A percentile compares a stretch with the other conserved stretches of the same genome.
Evolutionary conservation across 2,329 filamentous ascomycete genomes (phyloP).

Genomic region (Zymoseptoria crescenta): DNA sequence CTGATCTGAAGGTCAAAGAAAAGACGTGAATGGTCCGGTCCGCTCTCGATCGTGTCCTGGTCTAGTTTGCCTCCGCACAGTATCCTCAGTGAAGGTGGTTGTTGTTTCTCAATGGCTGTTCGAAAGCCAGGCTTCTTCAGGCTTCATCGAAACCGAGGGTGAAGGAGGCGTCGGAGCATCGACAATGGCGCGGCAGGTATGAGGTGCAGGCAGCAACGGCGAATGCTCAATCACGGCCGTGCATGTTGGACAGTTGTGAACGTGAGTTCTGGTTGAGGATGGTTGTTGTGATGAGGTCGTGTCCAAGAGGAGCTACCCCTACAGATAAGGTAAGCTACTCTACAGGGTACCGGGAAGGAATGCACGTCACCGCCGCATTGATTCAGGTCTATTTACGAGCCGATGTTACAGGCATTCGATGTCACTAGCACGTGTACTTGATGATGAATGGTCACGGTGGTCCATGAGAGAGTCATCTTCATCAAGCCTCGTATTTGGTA

Average conservation of each 20-base stretch:
- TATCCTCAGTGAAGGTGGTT: background rate
- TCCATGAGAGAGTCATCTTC: constrained; percentile 7
- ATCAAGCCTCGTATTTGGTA: background rate
- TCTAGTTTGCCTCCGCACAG: background rate
- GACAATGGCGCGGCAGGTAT: background rate
- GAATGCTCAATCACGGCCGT: background rate
- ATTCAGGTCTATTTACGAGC: background rate
- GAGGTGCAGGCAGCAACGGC: background rate
- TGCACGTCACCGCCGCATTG: background rate
- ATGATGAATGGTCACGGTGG: constrained; percentile 2
- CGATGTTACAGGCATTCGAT: constrained; percentile 5
- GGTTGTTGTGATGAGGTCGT: background rate
- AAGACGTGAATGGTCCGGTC: background rate
- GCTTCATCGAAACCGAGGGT: background rate
- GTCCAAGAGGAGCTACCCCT: background rate
- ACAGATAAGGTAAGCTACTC: no score
- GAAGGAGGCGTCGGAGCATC: background rate
- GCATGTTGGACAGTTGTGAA: background rate
- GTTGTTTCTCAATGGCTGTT: background rate
- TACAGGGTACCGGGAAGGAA: background rate
- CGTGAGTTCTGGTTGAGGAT: background rate
- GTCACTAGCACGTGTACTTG: constrained; percentile 15
- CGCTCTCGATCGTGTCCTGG: background rate
- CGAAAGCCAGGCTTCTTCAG: background rate
- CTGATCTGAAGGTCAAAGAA: background rate